A percentile compares a stretch with the other conserved stretches of the same genome.
Conservation (phyloP, 805 yeast species). For the Ogataea populi-albae region DNA sequence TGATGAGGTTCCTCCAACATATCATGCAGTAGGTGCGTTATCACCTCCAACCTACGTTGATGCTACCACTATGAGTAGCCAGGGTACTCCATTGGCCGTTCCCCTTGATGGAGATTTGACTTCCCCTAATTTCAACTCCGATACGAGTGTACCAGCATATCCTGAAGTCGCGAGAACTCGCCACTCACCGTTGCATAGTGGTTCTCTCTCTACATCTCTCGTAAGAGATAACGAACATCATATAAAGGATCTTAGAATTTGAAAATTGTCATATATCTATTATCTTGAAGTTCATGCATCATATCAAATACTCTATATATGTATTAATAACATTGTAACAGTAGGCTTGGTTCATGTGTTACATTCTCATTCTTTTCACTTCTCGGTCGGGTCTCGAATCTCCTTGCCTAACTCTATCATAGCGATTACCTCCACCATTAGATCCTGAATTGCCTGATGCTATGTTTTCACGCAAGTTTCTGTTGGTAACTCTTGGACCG, state of each 20-base stretch:
- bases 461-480: too few species aligned
- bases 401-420: neutral
- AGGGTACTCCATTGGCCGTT: constrained; percentile 10
- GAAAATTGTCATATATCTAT: too few species aligned
- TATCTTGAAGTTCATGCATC: too few species aligned
- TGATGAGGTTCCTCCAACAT: constrained; percentile 97
- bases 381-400: constrained; percentile 7
- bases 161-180: constrained; percentile 12
- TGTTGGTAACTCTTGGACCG: too few species aligned
- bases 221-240: neutral
- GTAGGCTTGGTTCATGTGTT: constrained; percentile 1
- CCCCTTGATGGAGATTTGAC: constrained; percentile 16
- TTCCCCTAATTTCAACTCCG: neutral
- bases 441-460: neutral
- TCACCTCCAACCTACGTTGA: constrained; percentile 81
- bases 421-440: neutral
- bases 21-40: constrained; percentile 75
- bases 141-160: constrained; percentile 8
- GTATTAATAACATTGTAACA: too few species aligned
- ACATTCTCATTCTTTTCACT: constrained; percentile 8
- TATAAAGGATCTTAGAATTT: too few species aligned
- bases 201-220: neutral
- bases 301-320: too few species aligned
- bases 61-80: constrained; percentile 20
- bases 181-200: constrained; percentile 2